Evolutionary conservation across 352 stramenopile species (phyloP), one percentile per base, ranked within the genome.

Genomic region (Globisporangium okanoganense): DNA sequence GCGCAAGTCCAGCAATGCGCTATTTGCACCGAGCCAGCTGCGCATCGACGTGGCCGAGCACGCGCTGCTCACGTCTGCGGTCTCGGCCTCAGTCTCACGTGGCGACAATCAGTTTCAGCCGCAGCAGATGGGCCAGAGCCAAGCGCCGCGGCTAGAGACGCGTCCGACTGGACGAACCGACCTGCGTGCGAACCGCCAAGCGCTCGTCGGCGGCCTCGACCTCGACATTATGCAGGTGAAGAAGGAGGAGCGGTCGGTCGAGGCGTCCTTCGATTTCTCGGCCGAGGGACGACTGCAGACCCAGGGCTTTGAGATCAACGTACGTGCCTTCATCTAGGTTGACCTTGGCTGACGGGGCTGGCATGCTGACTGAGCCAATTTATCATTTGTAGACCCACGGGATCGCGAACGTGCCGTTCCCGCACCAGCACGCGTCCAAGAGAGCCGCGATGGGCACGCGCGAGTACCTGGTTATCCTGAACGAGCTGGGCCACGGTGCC

Each of bases 221-320:
- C 60, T 94, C 47, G 78, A 92, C 62, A 87, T 90, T 58, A 47
- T 69, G 16, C 71, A 87, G 49, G 69, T 89, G 0, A 86, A 85
- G 60, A 77, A 74, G 47, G 80, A 90, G 33, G 76, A 82, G 38
- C 78, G 76, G 33, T 68, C 70, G 0, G 69, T 92, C 12, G 78
- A 77, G 24, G 80, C 82, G 7, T 92, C 82, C 0, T 94, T 92
- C 69, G 85, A 94, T 60, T 94, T 94, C 44, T 89, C 85, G 5
- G 82, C 82, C 0, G 82, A 85, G 31, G 85, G 85, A 2, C 58
- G 80, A 41, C 61, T 94, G 22, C 82, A 94, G 56, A 92, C 85
- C 2, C 85, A 94, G 65, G 85, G 85, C 45, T 94, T 94, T 50
- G 85, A 94, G 67, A 94, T 94, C 67, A 82, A 90, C 58, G 85